These are phyloP conservation scores for Leishmania gerbilli DNA, from an alignment of 208 protist genomes.

Conservation along the genomic window DNA sequence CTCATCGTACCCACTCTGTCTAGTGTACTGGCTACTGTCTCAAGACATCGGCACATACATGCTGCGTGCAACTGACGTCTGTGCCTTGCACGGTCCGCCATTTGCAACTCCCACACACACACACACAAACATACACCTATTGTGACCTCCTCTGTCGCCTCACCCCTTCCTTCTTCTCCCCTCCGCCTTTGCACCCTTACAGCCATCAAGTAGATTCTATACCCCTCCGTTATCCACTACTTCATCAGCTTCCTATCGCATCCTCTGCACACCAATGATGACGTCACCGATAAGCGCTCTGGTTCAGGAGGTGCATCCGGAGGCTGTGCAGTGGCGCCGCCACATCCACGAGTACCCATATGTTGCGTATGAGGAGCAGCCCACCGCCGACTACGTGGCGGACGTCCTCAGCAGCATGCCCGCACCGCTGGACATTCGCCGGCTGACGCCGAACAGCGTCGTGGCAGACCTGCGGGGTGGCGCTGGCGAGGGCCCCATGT, in stretches of 20 bases:
- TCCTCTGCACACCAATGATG: constrained; percentile 7
- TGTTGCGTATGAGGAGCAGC: constrained; percentile 64
- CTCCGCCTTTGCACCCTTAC: background rate
- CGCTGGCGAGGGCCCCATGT: constrained; percentile 50
- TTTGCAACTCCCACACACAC: background rate
- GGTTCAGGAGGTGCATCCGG: constrained; percentile 29
- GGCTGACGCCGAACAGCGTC: constrained; percentile 57
- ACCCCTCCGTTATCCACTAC: background rate
- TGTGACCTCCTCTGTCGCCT: background rate
- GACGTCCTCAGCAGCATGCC: constrained; percentile 50
- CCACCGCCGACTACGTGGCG: constrained; percentile 76
- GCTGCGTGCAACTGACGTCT: background rate
- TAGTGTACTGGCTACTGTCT: background rate
- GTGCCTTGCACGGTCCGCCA: background rate
- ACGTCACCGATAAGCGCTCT: constrained; percentile 28
- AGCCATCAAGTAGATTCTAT: background rate
- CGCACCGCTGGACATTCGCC: constrained; percentile 44
- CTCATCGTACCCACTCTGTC: background rate
- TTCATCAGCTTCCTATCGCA: background rate
- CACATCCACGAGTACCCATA: constrained; percentile 74
- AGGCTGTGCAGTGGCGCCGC: constrained; percentile 76
- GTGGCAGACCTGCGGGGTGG: constrained; percentile 66
- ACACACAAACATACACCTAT: background rate
- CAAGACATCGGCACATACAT: background rate
- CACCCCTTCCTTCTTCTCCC: background rate